Percentiles rank a stretch among this genome's conserved stretches.
Conservation (phyloP, 192 early-diverging fungal species). For the Linnemannia exigua region DNA sequence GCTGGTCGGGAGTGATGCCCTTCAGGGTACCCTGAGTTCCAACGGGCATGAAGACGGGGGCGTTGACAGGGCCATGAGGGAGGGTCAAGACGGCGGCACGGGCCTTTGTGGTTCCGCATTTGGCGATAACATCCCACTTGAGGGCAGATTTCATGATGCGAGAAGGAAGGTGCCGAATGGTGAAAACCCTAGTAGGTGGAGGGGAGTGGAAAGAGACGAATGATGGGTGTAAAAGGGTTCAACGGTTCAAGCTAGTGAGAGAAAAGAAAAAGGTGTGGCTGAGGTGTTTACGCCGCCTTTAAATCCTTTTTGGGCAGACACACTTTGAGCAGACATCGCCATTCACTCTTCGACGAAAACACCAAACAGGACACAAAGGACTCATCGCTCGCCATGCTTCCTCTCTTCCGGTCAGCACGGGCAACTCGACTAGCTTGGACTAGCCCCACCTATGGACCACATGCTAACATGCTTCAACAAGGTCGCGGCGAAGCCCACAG, state of each 20-base stretch:
- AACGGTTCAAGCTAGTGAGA: neutral
- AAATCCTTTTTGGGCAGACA: neutral
- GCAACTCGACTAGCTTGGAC: neutral
- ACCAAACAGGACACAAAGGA: neutral
- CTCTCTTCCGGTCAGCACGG: constrained; percentile 7
- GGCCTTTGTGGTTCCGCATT: constrained; percentile 88
- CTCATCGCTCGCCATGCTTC: neutral
- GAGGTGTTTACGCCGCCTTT: neutral
- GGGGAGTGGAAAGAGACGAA: neutral
- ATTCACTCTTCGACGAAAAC: neutral
- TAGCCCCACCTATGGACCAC: neutral
- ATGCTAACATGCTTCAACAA: neutral
- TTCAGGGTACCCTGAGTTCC: constrained; percentile 90
- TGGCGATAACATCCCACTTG: constrained; percentile 78
- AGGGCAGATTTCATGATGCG: constrained; percentile 76
- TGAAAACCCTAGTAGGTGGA: constrained; percentile 9
- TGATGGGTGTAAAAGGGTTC: neutral
- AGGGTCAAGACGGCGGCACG: constrained; percentile 79
- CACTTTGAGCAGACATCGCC: neutral
- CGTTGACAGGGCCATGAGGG: constrained; percentile 86
- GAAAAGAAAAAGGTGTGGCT: constrained; percentile 3
- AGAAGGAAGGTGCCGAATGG: constrained; percentile 50
- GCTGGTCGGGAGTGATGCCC: constrained; percentile 82
- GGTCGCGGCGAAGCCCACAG: neutral
- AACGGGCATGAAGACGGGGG: constrained; percentile 93